Evolutionary conservation across 768 basidiomycete genomes (phyloP), one percentile per base, ranked within the genome.

Genomic region (Solioccasus polychromus): DNA sequence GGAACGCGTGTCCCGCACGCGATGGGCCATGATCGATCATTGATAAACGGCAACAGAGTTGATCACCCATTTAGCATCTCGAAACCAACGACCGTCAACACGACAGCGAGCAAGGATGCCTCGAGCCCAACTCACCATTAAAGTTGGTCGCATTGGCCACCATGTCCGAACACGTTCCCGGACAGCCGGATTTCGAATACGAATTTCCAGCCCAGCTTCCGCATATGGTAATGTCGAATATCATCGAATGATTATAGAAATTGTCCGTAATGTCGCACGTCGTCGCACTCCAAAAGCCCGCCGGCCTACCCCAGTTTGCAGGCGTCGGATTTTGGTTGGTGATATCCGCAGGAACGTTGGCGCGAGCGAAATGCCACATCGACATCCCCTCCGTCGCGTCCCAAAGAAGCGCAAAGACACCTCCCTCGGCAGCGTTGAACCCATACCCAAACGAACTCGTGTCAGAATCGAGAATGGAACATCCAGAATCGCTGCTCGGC

Each of bases 341-440:
- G 55, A 83, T 76, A 52, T 82, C 78, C 5, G 47, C 48, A 4
- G 81, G 82, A 24, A 83, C 74, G 2, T 68, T 54, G 15, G 40
- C 47, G n/a, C 82, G 71, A 8, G 74, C 37, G 61, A 83, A 83
- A 47, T 68, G 70, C 79, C 79, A 83, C 24, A 79, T 64, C 24
- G 63, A 73, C 62, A 83, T 79, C 7, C 78, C 80, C 0, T 50
- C 44, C 4, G 36, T 19, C 20, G 42, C 43, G 35, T 79, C 70
- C 76, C 80, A 82, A n/a, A 75, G 53, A 42, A 80, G 70, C 0
- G 74, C 80, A 50, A 68, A 82, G n/a, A 82, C 77, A 31, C 81
- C 81, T 17, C 80, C 80, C 0, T 55, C 62, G 2, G 58, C 55
- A 15, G 47, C 14, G 52, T 67, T 67, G 32, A 67, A 67, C 20